phyloP scores from a whole-genome alignment of 371 early-diverging fungal genomes.

The Mucor saturninus region DNA sequence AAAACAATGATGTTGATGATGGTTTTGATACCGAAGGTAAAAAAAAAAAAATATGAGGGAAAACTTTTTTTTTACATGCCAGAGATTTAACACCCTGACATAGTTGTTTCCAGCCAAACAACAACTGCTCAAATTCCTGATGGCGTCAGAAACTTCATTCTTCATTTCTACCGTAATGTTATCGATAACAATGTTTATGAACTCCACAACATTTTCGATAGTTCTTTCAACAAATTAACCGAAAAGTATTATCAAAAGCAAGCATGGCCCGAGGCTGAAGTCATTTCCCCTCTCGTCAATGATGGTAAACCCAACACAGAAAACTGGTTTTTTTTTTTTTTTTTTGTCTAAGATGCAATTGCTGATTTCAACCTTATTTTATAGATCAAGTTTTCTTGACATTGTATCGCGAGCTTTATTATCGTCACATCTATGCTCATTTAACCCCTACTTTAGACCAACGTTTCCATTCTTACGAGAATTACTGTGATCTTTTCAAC shows the following conservation, averaged over 20 bases:
- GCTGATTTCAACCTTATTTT: neutral
- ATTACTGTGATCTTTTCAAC: slow-evolving; percentile 96
- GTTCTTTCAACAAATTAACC: slow-evolving; percentile 89
- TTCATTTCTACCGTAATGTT: slow-evolving; percentile 81
- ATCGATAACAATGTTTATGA: slow-evolving; percentile 83
- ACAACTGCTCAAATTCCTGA: slow-evolving; percentile 73
- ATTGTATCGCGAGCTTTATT: slow-evolving; percentile 94
- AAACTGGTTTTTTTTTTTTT: neutral
- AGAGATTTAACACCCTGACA: neutral
- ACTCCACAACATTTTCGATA: slow-evolving; percentile 87
- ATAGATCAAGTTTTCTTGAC: slow-evolving; percentile 89
- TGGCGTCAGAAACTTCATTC: slow-evolving; percentile 82
- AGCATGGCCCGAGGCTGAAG: slow-evolving; percentile 91
- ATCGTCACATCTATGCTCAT: slow-evolving; percentile 93
- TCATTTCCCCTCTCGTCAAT: slow-evolving; percentile 81
- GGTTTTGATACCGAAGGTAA: slow-evolving; percentile 55
- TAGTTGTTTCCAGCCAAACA: slow-evolving; percentile 38
- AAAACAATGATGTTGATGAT: slow-evolving; percentile 60
- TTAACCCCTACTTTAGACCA: slow-evolving; percentile 88
- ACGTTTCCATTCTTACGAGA: slow-evolving; percentile 90
- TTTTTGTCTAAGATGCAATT: too few relatives aligned
- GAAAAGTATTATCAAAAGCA: slow-evolving; percentile 90
- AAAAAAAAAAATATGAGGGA: slow-evolving; percentile 1
- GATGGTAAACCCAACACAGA: slow-evolving; percentile 67
- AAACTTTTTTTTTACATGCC: slow-evolving; percentile 2